A percentile compares a stretch with the other conserved stretches of the same genome.
phyloP scores from a whole-genome alignment of 371 early-diverging fungal species.

The Mortierella polycephala region DNA sequence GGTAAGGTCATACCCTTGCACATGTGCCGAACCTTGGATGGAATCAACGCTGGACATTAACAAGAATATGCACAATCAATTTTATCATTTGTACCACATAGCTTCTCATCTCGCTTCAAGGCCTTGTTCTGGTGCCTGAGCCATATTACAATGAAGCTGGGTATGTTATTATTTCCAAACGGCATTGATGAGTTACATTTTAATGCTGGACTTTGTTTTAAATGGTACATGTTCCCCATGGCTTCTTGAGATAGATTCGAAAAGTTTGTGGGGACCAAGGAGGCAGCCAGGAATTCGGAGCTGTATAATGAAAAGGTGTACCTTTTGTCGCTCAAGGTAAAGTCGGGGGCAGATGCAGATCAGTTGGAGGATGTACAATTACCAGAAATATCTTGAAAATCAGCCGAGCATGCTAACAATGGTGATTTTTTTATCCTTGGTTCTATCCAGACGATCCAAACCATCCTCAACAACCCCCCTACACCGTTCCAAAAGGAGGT shows the following conservation, averaged over 20 bases:
- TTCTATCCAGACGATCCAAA: conserved; percentile 39
- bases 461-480: conserved; percentile 52
- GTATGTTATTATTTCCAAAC: conserved; percentile 25
- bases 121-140: conserved; percentile 60
- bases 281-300: conserved; percentile 55
- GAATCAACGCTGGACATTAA: no score
- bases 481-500: conserved; percentile 38
- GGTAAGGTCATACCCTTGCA: conserved; percentile 20
- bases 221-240: neutral
- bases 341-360: no score
- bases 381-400: no score
- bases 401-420: no score
- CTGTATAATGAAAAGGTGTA: conserved; percentile 65
- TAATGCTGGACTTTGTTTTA: neutral
- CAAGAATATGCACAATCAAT: no score
- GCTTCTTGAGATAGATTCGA: conserved; percentile 41
- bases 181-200: neutral
- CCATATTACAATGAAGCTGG: conserved; percentile 70
- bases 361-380: no score
- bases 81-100: conserved; percentile 6
- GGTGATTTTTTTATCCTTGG: neutral
- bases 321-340: conserved; percentile 57
- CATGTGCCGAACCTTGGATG: no score
- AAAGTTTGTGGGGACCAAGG: conserved; percentile 58
- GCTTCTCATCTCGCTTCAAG: conserved; percentile 63